Base-by-base conservation (phyloP, 2,329 filamentous ascomycete species). In the Golovinomyces cichoracearum region DNA sequence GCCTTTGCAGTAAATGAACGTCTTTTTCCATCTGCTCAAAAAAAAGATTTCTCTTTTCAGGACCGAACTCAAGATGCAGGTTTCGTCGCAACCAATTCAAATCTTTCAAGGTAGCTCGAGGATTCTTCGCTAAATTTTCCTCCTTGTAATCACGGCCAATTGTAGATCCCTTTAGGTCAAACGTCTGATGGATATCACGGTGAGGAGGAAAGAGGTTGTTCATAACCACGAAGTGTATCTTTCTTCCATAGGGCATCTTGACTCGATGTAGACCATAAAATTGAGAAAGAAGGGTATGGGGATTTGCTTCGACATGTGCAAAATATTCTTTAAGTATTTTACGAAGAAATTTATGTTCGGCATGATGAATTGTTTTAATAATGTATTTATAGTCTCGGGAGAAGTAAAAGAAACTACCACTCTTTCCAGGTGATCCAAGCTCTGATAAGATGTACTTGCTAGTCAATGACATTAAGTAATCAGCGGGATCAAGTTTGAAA, bases 211-310 rank as follows among this genome's bases (percentile, higher is more conserved):
- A 98, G 15, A 98, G 73, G 63, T 98, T 98, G 69, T 98, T 98
- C 90, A 98, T 98, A 61, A 98, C 86, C 51, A 98, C 90, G 57
- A 98, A 98, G 64, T 98, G 90, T 49, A 95, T 94, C 67, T 98
- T 98, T 61, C 88, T 80, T 53, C 90, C 90, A 61, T 93, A 95
- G 0, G 88, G 85, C 69, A 94, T 92, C 71, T 98, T 98, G 58
- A 98, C 90, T 52, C 90, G 78, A 64, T 98, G 90, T 17, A 98
- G 70, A 45, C 90, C 90, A 61, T 95, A 98, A 61, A 98, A 98
- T 60, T 98, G 90, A 19, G 88, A 95, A 46, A 98, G 78, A 23
- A 98, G 71, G 0, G 92, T 98, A 64, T 98, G 93, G 5, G 90
- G 90, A 63, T 98, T 95, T 49, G 85, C 74, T 57, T 78, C 77